A percentile compares a stretch with the other conserved stretches of the same genome.
These are phyloP conservation scores for Rhizopogon vinicolor DNA, from an alignment of 768 basidiomycete species.

Conservation along the genomic window DNA sequence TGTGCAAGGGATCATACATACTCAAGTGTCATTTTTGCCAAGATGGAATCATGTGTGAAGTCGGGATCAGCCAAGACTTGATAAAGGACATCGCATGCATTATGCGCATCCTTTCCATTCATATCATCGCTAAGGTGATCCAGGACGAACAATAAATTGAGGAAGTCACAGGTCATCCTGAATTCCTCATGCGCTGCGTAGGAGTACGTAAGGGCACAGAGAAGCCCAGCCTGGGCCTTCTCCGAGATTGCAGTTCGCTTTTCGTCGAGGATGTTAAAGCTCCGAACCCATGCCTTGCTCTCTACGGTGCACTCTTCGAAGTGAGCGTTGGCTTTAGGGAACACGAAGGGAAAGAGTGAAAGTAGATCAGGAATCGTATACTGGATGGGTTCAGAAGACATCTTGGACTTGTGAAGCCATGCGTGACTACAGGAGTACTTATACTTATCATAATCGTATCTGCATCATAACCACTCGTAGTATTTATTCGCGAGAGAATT, in stretches of 20 bases:
- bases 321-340: conserved; percentile 49
- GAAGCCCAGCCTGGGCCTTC: conserved; percentile 54
- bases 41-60: conserved; percentile 50
- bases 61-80: conserved; percentile 46
- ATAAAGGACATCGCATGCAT: conserved; percentile 47
- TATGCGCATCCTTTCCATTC: conserved; percentile 47
- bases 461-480: no score
- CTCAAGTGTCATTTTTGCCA: conserved; percentile 58
- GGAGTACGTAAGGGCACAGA: conserved; percentile 56
- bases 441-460: not conserved
- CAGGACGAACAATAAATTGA: conserved; percentile 60
- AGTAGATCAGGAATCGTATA: conserved; percentile 57
- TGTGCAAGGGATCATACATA: conserved; percentile 21
- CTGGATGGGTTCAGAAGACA: conserved; percentile 17
- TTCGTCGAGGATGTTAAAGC: conserved; percentile 53
- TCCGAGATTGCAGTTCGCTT: conserved; percentile 51
- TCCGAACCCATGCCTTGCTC: conserved; percentile 56
- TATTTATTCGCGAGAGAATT: no score
- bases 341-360: conserved; percentile 38
- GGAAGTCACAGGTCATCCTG: conserved; percentile 58
- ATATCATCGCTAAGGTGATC: conserved; percentile 70
- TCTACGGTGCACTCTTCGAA: conserved; percentile 51
- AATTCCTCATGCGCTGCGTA: conserved; percentile 57
- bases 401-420: not conserved
- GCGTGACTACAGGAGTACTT: not conserved